phyloP scores from a whole-genome alignment of 352 stramenopile genomes.

The Globisporangium carolinianum region DNA sequence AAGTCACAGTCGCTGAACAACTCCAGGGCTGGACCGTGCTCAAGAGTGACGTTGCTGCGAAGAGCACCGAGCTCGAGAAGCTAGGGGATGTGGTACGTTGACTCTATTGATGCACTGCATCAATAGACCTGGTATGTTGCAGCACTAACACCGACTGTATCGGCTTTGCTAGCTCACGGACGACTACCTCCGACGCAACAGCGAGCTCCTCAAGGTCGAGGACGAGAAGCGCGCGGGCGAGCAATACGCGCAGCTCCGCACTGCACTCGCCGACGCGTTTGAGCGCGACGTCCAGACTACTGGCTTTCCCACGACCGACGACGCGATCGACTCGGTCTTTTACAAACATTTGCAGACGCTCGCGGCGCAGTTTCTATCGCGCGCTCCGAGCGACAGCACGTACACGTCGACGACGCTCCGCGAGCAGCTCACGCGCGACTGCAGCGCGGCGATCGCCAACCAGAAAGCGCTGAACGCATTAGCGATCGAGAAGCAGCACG shows the following conservation, averaged over 20 bases:
- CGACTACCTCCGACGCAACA: slow-evolving; percentile 61
- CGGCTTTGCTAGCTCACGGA: slow-evolving; percentile 37
- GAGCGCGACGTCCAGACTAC: slow-evolving; percentile 40
- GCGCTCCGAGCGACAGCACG: slow-evolving; percentile 29
- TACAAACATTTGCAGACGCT: slow-evolving; percentile 46
- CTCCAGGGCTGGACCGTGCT: slow-evolving; percentile 72
- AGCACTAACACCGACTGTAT: background rate
- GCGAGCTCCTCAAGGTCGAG: slow-evolving; percentile 52
- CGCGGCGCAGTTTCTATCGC: slow-evolving; percentile 49
- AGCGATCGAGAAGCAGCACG: slow-evolving; percentile 60
- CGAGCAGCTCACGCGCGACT: slow-evolving; percentile 56
- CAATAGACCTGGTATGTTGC: background rate
- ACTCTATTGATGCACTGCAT: background rate
- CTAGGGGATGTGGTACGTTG: slow-evolving; percentile 63
- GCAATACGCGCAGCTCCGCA: slow-evolving; percentile 50
- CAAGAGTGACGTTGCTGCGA: slow-evolving; percentile 49
- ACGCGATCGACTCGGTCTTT: slow-evolving; percentile 61
- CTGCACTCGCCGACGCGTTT: slow-evolving; percentile 50
- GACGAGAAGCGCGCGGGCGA: slow-evolving; percentile 47
- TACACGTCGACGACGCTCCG: slow-evolving; percentile 43
- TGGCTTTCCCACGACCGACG: slow-evolving; percentile 53
- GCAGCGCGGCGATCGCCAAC: slow-evolving; percentile 48
- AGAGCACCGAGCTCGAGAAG: slow-evolving; percentile 63
- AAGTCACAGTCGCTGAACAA: slow-evolving; percentile 35
- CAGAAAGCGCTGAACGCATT: slow-evolving; percentile 70